These are phyloP conservation scores for Taxawa tesnikishii DNA, from an alignment of 2,329 filamentous ascomycete genomes.

Conservation along the genomic window DNA sequence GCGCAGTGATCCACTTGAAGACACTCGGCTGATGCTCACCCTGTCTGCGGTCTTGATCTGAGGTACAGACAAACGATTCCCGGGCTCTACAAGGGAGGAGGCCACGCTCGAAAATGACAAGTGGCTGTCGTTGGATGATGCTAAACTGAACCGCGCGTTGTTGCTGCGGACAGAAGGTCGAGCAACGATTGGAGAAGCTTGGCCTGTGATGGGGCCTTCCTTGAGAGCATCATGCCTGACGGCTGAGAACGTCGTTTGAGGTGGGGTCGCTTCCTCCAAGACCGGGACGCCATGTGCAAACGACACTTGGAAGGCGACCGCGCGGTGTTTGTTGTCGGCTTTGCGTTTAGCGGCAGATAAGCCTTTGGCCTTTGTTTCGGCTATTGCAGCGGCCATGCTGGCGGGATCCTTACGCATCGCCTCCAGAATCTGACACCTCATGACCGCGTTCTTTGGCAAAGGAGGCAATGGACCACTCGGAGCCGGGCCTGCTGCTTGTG, in stretches of 20 bases:
- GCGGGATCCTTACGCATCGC: too few relatives aligned
- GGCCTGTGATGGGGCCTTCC: slow-evolving; percentile 9
- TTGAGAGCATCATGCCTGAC: too few relatives aligned
- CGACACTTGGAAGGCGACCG: too few relatives aligned
- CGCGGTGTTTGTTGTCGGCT: too few relatives aligned
- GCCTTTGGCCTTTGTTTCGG: too few relatives aligned
- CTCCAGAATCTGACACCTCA: slow-evolving; percentile 14
- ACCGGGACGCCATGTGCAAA: too few relatives aligned
- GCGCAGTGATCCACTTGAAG: slow-evolving; percentile 16
- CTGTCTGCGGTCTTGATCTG: slow-evolving; percentile 22
- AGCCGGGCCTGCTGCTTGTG: slow-evolving; percentile 20
- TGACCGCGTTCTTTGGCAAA: slow-evolving; percentile 21
- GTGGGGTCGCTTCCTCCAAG: too few relatives aligned
- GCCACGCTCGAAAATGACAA: slow-evolving; percentile 12
- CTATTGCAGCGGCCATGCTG: too few relatives aligned
- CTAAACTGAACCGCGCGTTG: slow-evolving; percentile 14
- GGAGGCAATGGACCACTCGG: slow-evolving; percentile 30
- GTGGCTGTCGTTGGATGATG: slow-evolving; percentile 11
- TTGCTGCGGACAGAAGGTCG: slow-evolving; percentile 16
- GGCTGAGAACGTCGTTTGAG: too few relatives aligned
- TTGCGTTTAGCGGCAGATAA: too few relatives aligned
- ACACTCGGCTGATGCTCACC: slow-evolving; percentile 21
- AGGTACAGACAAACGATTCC: slow-evolving; percentile 17
- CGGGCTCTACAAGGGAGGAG: slow-evolving; percentile 12
- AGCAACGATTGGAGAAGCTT: slow-evolving; percentile 11